Base-by-base conservation (phyloP, 495 filamentous ascomycete genomes). In the Durotheca rogersii region DNA sequence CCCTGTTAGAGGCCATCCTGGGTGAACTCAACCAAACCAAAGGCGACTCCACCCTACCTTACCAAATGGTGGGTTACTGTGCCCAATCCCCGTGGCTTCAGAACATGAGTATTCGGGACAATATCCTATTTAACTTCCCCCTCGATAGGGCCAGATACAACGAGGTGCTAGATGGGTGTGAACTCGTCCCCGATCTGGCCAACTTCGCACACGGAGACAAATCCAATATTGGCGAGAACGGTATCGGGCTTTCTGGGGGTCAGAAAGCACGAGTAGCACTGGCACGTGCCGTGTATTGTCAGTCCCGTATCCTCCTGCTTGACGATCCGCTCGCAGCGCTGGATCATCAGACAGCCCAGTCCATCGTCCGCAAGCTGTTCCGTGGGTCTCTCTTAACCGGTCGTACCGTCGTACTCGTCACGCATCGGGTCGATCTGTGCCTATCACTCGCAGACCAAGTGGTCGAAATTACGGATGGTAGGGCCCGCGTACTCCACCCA, bases 311-410 rank as follows among this genome's bases (percentile, higher is more conserved):
- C 45, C 87, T 97, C 56, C 74, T 99, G 3, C 77, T 97, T n/a
- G 94, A 99, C 61, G 94, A 99, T 65, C 86, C 90, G 47, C 78
- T 99, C 14, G 94, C 92, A 15, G 92, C 94, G 1, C 86, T 99
- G 23, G 94, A 99, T 66, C 87, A 92, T 58, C 78, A 85, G 18
- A 95, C 89, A 0, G 89, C 88, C 1, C 83, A 88, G 49, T 71
- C 65, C 3, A 85, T 95, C 37, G 75, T 89, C 20, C 71, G 73
- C 19, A 88, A 83, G 51, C 81, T 87, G 51, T 78, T 95, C 29
- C 60, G 57, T 21, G 85, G 86, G 1, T 73, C 79, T 1, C 66
- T 95, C 41, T 68, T 85, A 52, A 67, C 82, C 23, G 80, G 68
- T 11, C 77, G 87, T 10, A 82, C 76, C 0, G 67, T 85, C 11